phyloP scores from a whole-genome alignment of 176 grass and related monocot genomes.

The Ensete glaucum region DNA sequence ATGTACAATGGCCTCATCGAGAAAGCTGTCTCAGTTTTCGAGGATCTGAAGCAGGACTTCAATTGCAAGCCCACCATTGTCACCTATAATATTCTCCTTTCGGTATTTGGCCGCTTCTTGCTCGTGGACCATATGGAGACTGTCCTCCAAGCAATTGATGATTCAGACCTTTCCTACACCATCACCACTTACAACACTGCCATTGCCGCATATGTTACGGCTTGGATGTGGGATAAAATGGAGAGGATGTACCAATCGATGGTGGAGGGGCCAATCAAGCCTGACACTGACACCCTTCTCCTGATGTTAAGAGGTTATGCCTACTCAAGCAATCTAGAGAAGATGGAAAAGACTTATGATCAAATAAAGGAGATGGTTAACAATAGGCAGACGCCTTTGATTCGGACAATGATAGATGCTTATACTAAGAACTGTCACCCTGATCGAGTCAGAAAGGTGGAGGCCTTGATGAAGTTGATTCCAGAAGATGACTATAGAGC shows the following conservation, averaged over 20 bases:
- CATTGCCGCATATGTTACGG: slow-evolving; percentile 68
- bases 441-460: slow-evolving; percentile 61
- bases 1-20: slow-evolving; percentile 59
- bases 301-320: slow-evolving; percentile 75
- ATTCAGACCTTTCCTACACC: slow-evolving; percentile 36
- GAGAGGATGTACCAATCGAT: slow-evolving; percentile 43
- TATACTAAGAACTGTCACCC: slow-evolving; percentile 53
- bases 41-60: slow-evolving; percentile 31
- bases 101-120: slow-evolving; percentile 56
- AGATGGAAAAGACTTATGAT: slow-evolving; percentile 73
- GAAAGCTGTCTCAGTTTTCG: slow-evolving; percentile 37
- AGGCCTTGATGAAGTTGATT: slow-evolving; percentile 51
- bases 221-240: slow-evolving; percentile 86
- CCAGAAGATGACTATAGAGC: slow-evolving; percentile 50
- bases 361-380: slow-evolving; percentile 28
- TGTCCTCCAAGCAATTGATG: slow-evolving; percentile 38
- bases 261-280: slow-evolving; percentile 38
- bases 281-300: slow-evolving; percentile 55
- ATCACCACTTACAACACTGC: slow-evolving; percentile 58
- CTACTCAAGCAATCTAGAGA: slow-evolving; percentile 49
- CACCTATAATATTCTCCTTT: slow-evolving; percentile 77
- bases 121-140: slow-evolving; percentile 83
- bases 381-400: slow-evolving; percentile 24
- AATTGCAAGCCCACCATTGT: slow-evolving; percentile 51
- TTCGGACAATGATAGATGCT: slow-evolving; percentile 73